Evolutionary conservation across 228 moss, liverwort and hornwort genomes (phyloP), one percentile per base, ranked within the genome.

Genomic region (Sphagnum fallax): DNA sequence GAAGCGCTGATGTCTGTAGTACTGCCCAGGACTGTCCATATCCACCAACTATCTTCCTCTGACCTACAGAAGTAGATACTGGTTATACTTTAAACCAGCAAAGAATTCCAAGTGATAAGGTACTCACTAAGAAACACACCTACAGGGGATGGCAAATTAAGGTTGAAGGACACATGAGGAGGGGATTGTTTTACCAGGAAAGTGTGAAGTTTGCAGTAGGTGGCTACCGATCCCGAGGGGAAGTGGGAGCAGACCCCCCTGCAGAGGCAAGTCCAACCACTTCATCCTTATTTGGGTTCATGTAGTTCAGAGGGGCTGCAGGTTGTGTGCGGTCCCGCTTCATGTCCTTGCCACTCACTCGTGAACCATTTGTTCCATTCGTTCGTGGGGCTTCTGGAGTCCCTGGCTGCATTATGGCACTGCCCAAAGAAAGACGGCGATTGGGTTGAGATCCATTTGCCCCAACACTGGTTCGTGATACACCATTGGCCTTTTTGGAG

Each of bases 371-470:
- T 6, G 58, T 78, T 61, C 84, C 84, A 61, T 84, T 84, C 8
- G 12, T 8, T 12, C 75, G 75, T 60, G 81, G 75, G 10, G 83
- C 65, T 18, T 92, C 92, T 6, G 82, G 77, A 52, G 88, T 82
- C 6, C 76, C 76, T n/a, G 90, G 78, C 71, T 95, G 92, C 76
- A 88, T 83, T 7, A 89, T 74, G 0, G 88, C 81, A 62, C 84
- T 90, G 15, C 92, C 95, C 14, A 95, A 79, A 0, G 95, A 95
- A 4, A 95, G 68, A 52, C 95, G 78, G 53, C 95, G 74, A 18
- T 78, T 95, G 2, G 88, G 74, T 5, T 64, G 48, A 7, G 68
- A 50, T 14, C 76, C 73, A 64, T 78, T 80, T 14, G 77, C 76
- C 10, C 81, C 87, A 8, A 78, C 87, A 67, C 83, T 87, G 5